Evolutionary conservation across 345 rosid genomes (phyloP), one percentile per base, ranked within the genome.

Genomic region (Boechera divaricarpa): DNA sequence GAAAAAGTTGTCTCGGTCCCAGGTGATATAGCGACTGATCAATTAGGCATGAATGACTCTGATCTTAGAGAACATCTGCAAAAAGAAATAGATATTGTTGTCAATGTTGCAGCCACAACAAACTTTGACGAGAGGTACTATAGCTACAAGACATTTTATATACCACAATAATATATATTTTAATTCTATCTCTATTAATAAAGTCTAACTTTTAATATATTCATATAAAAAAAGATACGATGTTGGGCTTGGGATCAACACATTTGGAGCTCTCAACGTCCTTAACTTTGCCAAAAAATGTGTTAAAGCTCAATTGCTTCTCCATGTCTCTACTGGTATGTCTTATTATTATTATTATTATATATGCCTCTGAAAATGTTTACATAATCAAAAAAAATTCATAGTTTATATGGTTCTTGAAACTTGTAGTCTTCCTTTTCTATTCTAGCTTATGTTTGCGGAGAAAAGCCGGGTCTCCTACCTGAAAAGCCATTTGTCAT

Each of bases 181-280:
- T 6, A 7, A 8, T 38, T 21, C 9, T 62, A 4, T 39, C 11
- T 61, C 32, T 60, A 28, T 28, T 28, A 60, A 11, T 18, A 11
- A 21, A 39, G 2, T 38, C 5, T 38, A 38, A 21, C 5, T 10
- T 35, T 16, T 41, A 13, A 28, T 44, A 28, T 44, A 44, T 63
- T 15, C 26, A 2, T 7, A 13, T 42, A 21, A 45, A 31, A 15
- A 75, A 74, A 92, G 98, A 66, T 92, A 90, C 63, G 94, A 91
- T 63, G 79, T 83, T 54, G 85, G 93, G 7, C 84, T 88, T 71
- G 83, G 73, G 15, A 79, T 88, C 56, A 90, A 91, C 67, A 83
- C 95, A 45, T 67, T 90, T 63, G 90, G 97, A 63, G 88, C 87
- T 35, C 86, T 77, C 72, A 64, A 88, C 60, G 86, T 88, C 29